Base-by-base conservation (phyloP, 345 rosid genomes). In the Nephelium lappaceum region DNA sequence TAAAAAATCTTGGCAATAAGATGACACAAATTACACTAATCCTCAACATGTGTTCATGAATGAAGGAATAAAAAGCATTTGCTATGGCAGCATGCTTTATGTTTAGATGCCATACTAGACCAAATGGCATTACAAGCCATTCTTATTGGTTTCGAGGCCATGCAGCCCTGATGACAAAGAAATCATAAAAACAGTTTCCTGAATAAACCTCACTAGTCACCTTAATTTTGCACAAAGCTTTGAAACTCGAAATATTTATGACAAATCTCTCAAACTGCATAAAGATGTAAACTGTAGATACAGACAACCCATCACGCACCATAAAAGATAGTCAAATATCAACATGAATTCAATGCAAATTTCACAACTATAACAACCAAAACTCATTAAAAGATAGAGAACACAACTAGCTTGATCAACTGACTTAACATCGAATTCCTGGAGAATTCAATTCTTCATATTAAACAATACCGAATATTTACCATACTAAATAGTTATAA, bases 11-110 rank as follows among this genome's bases (percentile, higher is more conserved):
- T 15, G 64, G 61, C 25, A 57, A 14, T 11, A 11, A n/a, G 55
- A 9, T n/a, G 67, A 73, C 38, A 61, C 23, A 73, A 39, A 43
- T 61, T 24, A 62, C 57, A 67, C 51, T 5, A 68, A 41, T 68
- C 69, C 39, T 66, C 69, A 64, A 65, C 69, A 66, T 66, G 42
- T 3, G 45, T 38, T 42, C 15, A 21, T 24, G 64, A 60, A 60
- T 60, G 64, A 21, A 60, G 27, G 7, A 60, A 60, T 60, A 27
- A 60, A 60, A 60, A 60, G 23, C 63, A 21, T 21, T 27, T n/a
- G 9, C 14, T 60, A 60, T 58, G 63, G 27, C 14, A n/a, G 14
- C 27, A n/a, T 60, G 12, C 64, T 60, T 8, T 15, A 60, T 23
- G 19, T 31, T 64, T 31, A 24, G 31, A 57, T 57, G 27, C 64